Evolutionary conservation across 2,329 filamentous ascomycete genomes (phyloP).

Genomic region (Neonectria sp.): DNA sequence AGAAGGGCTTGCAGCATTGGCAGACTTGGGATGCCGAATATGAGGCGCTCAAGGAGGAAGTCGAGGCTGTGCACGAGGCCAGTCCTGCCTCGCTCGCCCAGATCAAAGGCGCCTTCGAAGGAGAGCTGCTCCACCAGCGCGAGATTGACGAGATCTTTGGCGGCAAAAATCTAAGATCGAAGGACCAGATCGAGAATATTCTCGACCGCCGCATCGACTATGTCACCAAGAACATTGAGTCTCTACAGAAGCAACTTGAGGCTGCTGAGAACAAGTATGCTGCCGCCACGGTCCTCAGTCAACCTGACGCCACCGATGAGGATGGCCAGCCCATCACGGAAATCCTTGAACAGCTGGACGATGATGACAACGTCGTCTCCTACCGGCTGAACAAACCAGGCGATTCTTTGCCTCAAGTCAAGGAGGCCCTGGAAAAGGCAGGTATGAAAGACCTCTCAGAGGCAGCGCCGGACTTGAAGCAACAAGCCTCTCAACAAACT

Average conservation of each 20-base stretch:
- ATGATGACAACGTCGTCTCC: conserved; percentile 87
- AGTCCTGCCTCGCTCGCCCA: conserved; percentile 65
- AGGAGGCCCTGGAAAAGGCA: conserved; percentile 83
- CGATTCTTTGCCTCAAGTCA: conserved; percentile 75
- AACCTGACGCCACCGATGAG: conserved; percentile 75
- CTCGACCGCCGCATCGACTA: conserved; percentile 86
- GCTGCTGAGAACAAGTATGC: conserved; percentile 79
- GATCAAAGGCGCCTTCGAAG: conserved; percentile 72
- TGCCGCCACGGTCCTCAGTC: conserved; percentile 71
- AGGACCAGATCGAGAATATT: conserved; percentile 70
- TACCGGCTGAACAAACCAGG: conserved; percentile 77
- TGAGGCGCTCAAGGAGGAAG: conserved; percentile 87
- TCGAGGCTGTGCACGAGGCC: conserved; percentile 69
- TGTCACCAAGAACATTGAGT: conserved; percentile 84
- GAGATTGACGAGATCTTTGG: conserved; percentile 67
- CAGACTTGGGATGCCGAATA: conserved; percentile 93
- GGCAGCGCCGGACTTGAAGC: conserved; percentile 25
- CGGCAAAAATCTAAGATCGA: conserved; percentile 45
- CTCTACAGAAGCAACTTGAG: conserved; percentile 80
- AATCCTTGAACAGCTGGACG: conserved; percentile 93
- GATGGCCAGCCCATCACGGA: conserved; percentile 86
- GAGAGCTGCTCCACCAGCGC: conserved; percentile 73
- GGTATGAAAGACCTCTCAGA: conserved; percentile 70
- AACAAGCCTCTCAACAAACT: background rate
- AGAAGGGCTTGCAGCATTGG: conserved; percentile 87